Percentiles rank a stretch among this genome's conserved stretches.
Evolutionary conservation across 164 flowering plant species (phyloP).

Genomic region (Cinnamomum micranthum): DNA sequence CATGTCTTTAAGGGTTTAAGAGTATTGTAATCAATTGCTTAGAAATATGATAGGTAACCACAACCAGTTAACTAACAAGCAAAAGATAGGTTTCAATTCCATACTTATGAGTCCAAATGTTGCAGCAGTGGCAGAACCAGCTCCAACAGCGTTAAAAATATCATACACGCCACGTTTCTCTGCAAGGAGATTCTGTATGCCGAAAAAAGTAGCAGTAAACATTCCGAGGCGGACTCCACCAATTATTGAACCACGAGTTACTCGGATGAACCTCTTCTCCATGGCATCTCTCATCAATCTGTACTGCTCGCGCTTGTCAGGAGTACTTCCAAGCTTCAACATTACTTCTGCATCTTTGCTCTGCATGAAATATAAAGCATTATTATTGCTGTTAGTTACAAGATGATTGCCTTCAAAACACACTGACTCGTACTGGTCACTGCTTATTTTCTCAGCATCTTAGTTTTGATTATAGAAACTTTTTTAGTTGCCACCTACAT

Average conservation of each 20-base stretch:
- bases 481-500: no score
- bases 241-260: conserved; percentile 86
- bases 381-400: not conserved
- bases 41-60: not conserved
- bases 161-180: conserved; percentile 90
- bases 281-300: conserved; percentile 96
- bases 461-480: no score
- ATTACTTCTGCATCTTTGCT: conserved; percentile 98
- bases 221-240: conserved; percentile 97
- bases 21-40: not conserved
- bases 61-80: not conserved
- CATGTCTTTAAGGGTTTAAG: no score
- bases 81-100: conserved; percentile 14
- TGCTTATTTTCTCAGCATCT: no score
- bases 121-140: conserved; percentile 96
- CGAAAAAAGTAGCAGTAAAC: conserved; percentile 83
- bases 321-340: conserved; percentile 90
- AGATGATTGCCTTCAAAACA: not conserved
- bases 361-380: conserved; percentile 30
- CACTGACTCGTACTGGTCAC: no score
- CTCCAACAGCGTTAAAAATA: conserved; percentile 78
- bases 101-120: conserved; percentile 80
- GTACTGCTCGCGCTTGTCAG: conserved; percentile 94
- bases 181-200: conserved; percentile 79
- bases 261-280: conserved; percentile 92